Conservation (phyloP, 306 rosid species). For the Hylodesmum podocarpum region DNA sequence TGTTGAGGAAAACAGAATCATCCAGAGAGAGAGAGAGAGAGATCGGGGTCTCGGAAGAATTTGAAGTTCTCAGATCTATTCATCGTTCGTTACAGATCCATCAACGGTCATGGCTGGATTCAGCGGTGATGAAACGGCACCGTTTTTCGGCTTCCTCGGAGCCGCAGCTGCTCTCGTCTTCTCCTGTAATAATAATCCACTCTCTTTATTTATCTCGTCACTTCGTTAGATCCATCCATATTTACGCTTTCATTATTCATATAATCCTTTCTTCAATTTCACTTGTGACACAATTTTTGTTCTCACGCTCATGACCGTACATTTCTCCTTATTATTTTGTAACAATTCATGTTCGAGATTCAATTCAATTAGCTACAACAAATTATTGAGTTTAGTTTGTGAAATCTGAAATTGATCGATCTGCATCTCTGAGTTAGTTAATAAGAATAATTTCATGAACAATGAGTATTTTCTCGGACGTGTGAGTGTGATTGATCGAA, state of each 20-base stretch:
- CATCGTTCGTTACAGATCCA: conserved; percentile 7
- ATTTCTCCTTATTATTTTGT: neutral
- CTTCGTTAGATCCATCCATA: neutral
- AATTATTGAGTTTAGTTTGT: neutral
- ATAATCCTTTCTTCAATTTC: neutral
- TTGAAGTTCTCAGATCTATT: conserved; percentile 3
- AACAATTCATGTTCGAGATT: neutral
- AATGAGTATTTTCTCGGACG: neutral
- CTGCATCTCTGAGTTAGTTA: neutral
- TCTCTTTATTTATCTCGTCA: neutral
- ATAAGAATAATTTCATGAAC: neutral
- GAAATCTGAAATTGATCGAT: neutral
- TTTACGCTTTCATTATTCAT: neutral
- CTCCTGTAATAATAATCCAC: conserved; percentile 13
- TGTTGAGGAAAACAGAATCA: neutral
- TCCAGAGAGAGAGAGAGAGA: neutral
- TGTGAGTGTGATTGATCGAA: neutral
- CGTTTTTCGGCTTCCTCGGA: conserved; percentile 18
- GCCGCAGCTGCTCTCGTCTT: conserved; percentile 15
- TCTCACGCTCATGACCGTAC: neutral
- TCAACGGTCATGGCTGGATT: neutral
- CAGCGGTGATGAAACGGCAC: conserved; percentile 24
- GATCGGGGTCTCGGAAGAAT: neutral
- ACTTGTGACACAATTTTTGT: neutral
- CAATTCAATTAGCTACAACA: neutral